Evolutionary conservation across 768 basidiomycete genomes (phyloP).

Genomic region (Peribolospora kevripleyi): DNA sequence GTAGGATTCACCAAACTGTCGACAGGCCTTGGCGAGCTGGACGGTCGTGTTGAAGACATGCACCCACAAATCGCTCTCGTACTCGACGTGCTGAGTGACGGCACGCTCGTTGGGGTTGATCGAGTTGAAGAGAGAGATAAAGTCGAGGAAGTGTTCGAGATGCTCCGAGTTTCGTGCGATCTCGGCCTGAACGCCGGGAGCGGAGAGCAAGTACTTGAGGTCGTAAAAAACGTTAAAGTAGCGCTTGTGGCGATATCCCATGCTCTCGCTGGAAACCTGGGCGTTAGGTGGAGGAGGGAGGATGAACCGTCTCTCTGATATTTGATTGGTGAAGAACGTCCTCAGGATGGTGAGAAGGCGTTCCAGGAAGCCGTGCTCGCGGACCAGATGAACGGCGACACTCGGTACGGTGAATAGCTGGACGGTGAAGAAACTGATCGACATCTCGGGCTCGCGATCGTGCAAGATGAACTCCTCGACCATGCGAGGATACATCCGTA

Average conservation of each 20-base stretch:
- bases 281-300: too few species aligned
- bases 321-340: conserved; percentile 81
- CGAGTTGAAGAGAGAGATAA: conserved; percentile 76
- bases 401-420: conserved; percentile 83
- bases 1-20: conserved; percentile 69
- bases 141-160: conserved; percentile 44
- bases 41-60: conserved; percentile 87
- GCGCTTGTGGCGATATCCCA: conserved; percentile 36
- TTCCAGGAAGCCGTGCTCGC: conserved; percentile 44
- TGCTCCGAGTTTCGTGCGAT: conserved; percentile 44
- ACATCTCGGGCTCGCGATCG: conserved; percentile 84
- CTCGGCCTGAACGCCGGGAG: conserved; percentile 41
- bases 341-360: conserved; percentile 61
- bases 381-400: conserved; percentile 52
- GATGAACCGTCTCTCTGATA: too few species aligned
- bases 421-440: conserved; percentile 75
- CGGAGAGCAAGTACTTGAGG: conserved; percentile 43
- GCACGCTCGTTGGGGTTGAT: conserved; percentile 76
- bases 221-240: conserved; percentile 68
- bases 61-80: conserved; percentile 91
- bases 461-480: conserved; percentile 77
- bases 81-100: conserved; percentile 64
- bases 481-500: conserved; percentile 57
- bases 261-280: too few species aligned
- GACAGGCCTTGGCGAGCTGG: conserved; percentile 65